These are phyloP conservation scores for Aspergillus cavernicola DNA, from an alignment of 495 filamentous ascomycete genomes.

Conservation along the genomic window DNA sequence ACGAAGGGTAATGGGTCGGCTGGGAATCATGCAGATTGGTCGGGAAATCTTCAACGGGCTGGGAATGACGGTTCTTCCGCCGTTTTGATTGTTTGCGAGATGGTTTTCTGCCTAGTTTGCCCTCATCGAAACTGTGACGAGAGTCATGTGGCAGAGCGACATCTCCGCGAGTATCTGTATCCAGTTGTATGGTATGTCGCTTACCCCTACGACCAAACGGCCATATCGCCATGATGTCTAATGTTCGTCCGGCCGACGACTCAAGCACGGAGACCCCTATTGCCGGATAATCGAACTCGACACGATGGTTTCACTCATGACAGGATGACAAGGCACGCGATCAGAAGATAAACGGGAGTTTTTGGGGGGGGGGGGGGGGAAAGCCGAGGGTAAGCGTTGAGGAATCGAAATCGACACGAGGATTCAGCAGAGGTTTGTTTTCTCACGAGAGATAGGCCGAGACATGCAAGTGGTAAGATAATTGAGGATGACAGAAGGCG, in stretches of 20 bases:
- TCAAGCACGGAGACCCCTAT: constrained; percentile 25
- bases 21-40: constrained; percentile 25
- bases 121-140: constrained; percentile 20
- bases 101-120: constrained; percentile 31
- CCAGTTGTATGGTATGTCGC: constrained; percentile 45
- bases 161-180: constrained; percentile 30
- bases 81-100: constrained; percentile 42
- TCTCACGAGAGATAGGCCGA: constrained; percentile 7
- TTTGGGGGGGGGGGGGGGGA: neutral
- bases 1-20: constrained; percentile 21
- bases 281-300: constrained; percentile 17
- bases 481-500: constrained; percentile 2
- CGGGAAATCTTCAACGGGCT: constrained; percentile 26
- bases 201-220: constrained; percentile 67
- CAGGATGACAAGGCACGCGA: constrained; percentile 12
- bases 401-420: neutral
- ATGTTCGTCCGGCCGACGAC: constrained; percentile 40
- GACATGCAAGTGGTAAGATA: constrained; percentile 12
- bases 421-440: neutral
- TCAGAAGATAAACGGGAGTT: constrained; percentile 7
- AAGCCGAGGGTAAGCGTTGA: constrained; percentile 10
- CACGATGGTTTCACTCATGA: constrained; percentile 33
- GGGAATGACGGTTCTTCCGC: constrained; percentile 34
- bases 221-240: constrained; percentile 67
- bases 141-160: constrained; percentile 28